Conservation (phyloP, 1,139 yeast genomes). For the Saccharomyces uvarum region DNA sequence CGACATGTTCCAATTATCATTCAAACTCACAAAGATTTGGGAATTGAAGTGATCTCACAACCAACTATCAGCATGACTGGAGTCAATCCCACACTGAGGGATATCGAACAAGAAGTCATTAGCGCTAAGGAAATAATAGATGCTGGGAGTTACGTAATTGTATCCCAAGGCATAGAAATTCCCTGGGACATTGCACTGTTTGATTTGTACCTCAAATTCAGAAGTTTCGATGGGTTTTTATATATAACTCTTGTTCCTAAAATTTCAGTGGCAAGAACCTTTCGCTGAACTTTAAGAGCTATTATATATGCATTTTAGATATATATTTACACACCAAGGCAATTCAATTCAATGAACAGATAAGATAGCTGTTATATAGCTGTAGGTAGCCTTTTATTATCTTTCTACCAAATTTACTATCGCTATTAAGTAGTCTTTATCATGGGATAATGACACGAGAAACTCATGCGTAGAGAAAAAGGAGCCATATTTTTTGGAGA, state of each 20-base stretch:
- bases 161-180: conserved; percentile 58
- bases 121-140: conserved; percentile 12
- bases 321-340: not conserved
- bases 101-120: conserved; percentile 23
- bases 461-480: conserved; percentile 8
- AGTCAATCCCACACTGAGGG: conserved; percentile 33
- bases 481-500: conserved; percentile 10
- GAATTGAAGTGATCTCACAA: not conserved
- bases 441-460: conserved; percentile 28
- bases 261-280: not conserved
- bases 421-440: conserved; percentile 24
- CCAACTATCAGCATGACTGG: not conserved
- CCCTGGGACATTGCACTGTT: conserved; percentile 41
- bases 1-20: conserved; percentile 53
- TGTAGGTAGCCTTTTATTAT: not conserved
- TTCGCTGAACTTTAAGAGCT: not conserved
- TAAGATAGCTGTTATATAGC: not conserved
- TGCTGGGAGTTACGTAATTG: conserved; percentile 33
- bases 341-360: not conserved
- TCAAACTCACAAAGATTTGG: conserved; percentile 26
- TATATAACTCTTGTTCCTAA: conserved; percentile 38
- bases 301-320: not conserved
- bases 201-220: conserved; percentile 48
- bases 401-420: conserved; percentile 5
- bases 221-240: conserved; percentile 69